Percentiles rank a stretch among this genome's conserved stretches.
phyloP scores from a whole-genome alignment of 1,139 yeast species.

The Kluyveromyces marxianus region DNA sequence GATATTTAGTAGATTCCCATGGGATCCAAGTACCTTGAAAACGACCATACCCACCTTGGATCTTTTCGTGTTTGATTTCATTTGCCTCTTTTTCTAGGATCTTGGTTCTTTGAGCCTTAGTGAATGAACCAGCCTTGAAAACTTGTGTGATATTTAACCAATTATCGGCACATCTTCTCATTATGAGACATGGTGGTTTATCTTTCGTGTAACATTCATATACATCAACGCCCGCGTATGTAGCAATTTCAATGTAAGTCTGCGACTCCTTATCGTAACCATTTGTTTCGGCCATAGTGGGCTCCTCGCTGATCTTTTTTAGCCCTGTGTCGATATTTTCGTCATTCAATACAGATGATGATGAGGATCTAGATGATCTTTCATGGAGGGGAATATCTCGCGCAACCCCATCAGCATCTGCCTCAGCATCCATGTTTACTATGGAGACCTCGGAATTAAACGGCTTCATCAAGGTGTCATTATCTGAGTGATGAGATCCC shows the following conservation, averaged over 20 bases:
- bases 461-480: conserved; percentile 1
- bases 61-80: conserved; percentile 79
- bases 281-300: background rate
- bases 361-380: background rate
- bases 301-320: background rate
- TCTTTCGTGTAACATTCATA: conserved; percentile 44
- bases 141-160: conserved; percentile 92
- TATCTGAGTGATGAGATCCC: background rate
- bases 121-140: conserved; percentile 77
- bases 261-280: conserved; percentile 2
- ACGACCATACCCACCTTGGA: conserved; percentile 92
- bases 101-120: conserved; percentile 78
- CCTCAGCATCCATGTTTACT: background rate
- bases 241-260: conserved; percentile 28
- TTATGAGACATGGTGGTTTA: conserved; percentile 32
- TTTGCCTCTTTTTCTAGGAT: conserved; percentile 84
- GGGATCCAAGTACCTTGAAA: conserved; percentile 97
- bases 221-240: conserved; percentile 40
- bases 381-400: too few species aligned
- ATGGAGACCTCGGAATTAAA: background rate
- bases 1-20: conserved; percentile 41
- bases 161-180: conserved; percentile 74
- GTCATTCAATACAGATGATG: background rate
- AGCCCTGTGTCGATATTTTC: background rate
- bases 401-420: background rate